A percentile compares a stretch with the other conserved stretches of the same genome.
phyloP scores from a whole-genome alignment of 176 grass and related monocot species.

The Ampelocalamus luodianensis region DNA sequence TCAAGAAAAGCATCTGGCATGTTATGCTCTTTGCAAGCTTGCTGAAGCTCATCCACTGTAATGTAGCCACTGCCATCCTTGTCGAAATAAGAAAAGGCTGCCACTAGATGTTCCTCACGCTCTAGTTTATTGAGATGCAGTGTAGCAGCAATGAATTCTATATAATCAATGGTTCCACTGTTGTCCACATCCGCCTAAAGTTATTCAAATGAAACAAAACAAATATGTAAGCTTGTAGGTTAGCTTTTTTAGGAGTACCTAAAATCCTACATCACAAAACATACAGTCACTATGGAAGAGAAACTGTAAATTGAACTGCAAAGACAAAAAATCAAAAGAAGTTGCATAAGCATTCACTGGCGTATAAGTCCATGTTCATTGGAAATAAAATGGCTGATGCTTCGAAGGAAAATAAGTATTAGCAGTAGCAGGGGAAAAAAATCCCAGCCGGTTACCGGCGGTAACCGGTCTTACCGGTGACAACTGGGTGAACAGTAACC shows the following conservation, averaged over 20 bases:
- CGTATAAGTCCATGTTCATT: constrained; percentile 13
- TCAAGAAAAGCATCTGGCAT: constrained; percentile 72
- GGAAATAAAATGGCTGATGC: constrained; percentile 5
- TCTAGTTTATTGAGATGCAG: constrained; percentile 73
- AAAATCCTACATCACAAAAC: constrained; percentile 14
- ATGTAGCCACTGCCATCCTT: constrained; percentile 75
- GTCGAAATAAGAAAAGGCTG: constrained; percentile 72
- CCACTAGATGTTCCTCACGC: constrained; percentile 66
- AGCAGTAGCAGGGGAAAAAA: too few relatives aligned
- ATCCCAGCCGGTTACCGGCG: too few relatives aligned
- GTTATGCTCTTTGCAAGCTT: constrained; percentile 75
- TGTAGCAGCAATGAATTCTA: constrained; percentile 71
- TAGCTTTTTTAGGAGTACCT: background rate
- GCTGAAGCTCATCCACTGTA: constrained; percentile 67
- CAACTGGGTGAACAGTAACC: too few relatives aligned
- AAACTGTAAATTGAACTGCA: background rate
- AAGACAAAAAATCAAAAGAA: constrained; percentile 9
- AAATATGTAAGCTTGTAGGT: constrained; percentile 16
- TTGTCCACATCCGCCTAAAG: constrained; percentile 68
- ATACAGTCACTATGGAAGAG: background rate
- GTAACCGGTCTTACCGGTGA: too few relatives aligned
- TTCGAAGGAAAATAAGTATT: constrained; percentile 30
- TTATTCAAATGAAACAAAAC: constrained; percentile 46
- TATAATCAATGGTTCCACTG: constrained; percentile 70
- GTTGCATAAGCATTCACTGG: background rate